Evolutionary conservation across 345 rosid species (phyloP).

Genomic region (Reutealis trisperma): DNA sequence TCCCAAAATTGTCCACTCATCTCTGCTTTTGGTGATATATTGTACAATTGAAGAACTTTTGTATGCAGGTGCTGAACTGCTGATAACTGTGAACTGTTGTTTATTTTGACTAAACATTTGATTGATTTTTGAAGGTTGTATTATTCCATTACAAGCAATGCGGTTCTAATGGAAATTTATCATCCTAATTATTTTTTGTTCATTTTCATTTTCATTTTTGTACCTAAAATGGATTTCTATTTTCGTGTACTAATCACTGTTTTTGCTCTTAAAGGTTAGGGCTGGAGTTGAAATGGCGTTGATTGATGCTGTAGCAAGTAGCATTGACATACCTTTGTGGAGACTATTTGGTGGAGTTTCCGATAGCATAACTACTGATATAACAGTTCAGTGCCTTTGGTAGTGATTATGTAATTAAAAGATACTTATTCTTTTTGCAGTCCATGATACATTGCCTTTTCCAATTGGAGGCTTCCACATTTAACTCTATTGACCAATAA

Average conservation of each 20-base stretch:
- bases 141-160: background rate
- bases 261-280: constrained; percentile 60
- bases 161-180: background rate
- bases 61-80: background rate
- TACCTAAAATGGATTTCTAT: background rate
- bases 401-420: constrained; percentile 20
- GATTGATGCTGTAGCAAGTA: constrained; percentile 83
- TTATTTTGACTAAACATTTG: background rate
- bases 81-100: background rate
- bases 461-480: background rate
- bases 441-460: background rate
- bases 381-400: constrained; percentile 64
- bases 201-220: background rate
- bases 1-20: background rate
- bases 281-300: constrained; percentile 93
- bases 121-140: background rate
- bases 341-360: constrained; percentile 87
- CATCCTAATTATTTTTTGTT: background rate
- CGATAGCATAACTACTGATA: constrained; percentile 68
- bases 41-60: background rate
- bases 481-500: background rate
- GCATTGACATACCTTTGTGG: constrained; percentile 71
- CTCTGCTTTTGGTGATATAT: constrained; percentile 1
- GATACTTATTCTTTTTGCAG: background rate
- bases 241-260: constrained; percentile 20